Evolutionary conservation across 164 flowering plant genomes (phyloP).

Genomic region (Dillenia turbinata): DNA sequence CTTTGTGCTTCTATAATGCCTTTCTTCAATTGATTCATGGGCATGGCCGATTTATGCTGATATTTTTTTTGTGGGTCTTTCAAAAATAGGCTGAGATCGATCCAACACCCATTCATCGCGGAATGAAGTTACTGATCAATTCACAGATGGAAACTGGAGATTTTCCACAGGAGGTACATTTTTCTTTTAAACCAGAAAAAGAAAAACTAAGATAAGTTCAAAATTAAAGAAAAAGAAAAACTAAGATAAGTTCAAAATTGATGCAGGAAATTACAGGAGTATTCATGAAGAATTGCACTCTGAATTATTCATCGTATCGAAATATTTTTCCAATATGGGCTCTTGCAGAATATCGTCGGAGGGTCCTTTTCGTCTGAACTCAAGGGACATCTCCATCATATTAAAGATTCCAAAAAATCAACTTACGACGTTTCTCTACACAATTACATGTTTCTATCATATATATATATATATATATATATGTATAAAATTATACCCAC

Average conservation of each 20-base stretch:
- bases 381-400: background rate
- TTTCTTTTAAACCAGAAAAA: background rate
- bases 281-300: conserved; percentile 31
- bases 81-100: conserved; percentile 13
- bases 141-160: conserved; percentile 40
- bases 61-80: too few relatives aligned
- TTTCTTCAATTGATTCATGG: too few relatives aligned
- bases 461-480: too few relatives aligned
- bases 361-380: conserved; percentile 8
- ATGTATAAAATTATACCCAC: background rate
- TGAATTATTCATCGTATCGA: conserved; percentile 30
- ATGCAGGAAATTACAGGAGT: conserved; percentile 33
- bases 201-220: too few relatives aligned
- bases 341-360: conserved; percentile 29
- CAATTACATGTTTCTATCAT: background rate
- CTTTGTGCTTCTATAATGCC: too few relatives aligned
- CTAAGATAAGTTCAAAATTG: too few relatives aligned
- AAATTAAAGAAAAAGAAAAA: too few relatives aligned
- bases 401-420: background rate
- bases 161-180: conserved; percentile 39
- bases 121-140: conserved; percentile 29
- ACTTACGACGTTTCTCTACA: background rate
- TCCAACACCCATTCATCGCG: conserved; percentile 30
- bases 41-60: too few relatives aligned
- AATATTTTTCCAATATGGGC: conserved; percentile 41